phyloP scores from a whole-genome alignment of 2,329 filamentous ascomycete genomes.

The Colletotrichum orchidophilum region DNA sequence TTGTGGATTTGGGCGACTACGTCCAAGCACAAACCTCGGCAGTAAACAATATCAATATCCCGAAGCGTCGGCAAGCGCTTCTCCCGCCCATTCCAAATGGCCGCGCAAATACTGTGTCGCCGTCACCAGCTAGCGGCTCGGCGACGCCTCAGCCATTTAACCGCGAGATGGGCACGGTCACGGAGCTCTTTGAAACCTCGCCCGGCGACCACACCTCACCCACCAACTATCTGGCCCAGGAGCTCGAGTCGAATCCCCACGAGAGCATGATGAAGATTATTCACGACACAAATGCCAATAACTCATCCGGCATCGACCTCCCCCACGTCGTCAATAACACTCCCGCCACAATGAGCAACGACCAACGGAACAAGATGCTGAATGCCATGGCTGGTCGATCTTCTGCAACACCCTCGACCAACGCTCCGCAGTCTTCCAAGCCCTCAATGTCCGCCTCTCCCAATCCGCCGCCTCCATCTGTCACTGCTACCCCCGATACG shows the following conservation, averaged over 20 bases:
- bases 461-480: slow-evolving; percentile 33
- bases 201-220: slow-evolving; percentile 56
- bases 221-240: slow-evolving; percentile 59
- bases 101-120: slow-evolving; percentile 40
- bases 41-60: slow-evolving; percentile 49
- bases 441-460: slow-evolving; percentile 34
- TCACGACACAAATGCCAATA: slow-evolving; percentile 69
- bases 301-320: slow-evolving; percentile 58
- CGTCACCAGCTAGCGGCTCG: slow-evolving; percentile 39
- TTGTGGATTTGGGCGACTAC: slow-evolving; percentile 70
- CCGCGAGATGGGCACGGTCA: slow-evolving; percentile 64
- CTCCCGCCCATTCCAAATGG: slow-evolving; percentile 61
- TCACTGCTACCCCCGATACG: slow-evolving; percentile 25
- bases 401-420: slow-evolving; percentile 37
- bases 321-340: slow-evolving; percentile 67
- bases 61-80: slow-evolving; percentile 63
- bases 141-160: slow-evolving; percentile 43
- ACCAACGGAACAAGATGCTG: slow-evolving; percentile 67
- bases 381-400: slow-evolving; percentile 65
- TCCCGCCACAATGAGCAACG: slow-evolving; percentile 62
- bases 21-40: slow-evolving; percentile 57
- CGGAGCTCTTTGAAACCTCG: slow-evolving; percentile 67
- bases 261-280: slow-evolving; percentile 74
- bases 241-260: slow-evolving; percentile 66
- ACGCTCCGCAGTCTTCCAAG: slow-evolving; percentile 31